phyloP scores from a whole-genome alignment of 2,329 filamentous ascomycete genomes.

The Rasamsonia emersonii region DNA sequence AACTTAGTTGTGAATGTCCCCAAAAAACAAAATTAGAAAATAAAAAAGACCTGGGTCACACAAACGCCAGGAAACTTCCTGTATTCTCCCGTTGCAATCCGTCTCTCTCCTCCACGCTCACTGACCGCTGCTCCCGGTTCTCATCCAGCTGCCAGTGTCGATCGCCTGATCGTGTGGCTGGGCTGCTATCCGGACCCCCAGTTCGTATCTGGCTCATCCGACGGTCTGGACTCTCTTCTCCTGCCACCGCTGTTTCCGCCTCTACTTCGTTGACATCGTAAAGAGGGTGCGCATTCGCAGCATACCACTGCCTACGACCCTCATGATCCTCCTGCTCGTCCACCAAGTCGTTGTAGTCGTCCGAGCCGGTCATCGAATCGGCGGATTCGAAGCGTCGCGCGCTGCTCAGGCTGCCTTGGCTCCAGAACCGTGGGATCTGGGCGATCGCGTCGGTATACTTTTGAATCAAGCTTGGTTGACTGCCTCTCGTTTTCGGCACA shows the following conservation, averaged over 20 bases:
- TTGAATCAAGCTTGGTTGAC: conserved; percentile 28
- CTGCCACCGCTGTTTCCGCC: conserved; percentile 1
- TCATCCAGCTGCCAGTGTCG: conserved; percentile 12
- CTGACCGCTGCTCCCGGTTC: conserved; percentile 10
- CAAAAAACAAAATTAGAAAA: too few relatives aligned
- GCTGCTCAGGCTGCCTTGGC: conserved; percentile 24
- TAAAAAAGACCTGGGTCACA: too few relatives aligned
- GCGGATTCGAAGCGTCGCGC: conserved; percentile 16
- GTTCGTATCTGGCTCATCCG: conserved; percentile 16
- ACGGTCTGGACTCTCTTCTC: conserved; percentile 8
- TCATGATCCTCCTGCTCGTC: conserved; percentile 12
- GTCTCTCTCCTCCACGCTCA: conserved; percentile 12
- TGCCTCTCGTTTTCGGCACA: conserved; percentile 17
- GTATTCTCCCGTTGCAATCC: conserved; percentile 13
- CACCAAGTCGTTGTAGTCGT: conserved; percentile 15
- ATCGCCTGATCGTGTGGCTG: conserved; percentile 7
- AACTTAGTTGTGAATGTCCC: too few relatives aligned
- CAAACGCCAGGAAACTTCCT: too few relatives aligned
- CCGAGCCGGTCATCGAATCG: conserved; percentile 9
- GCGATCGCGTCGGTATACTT: conserved; percentile 29
- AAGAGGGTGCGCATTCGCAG: conserved; percentile 11
- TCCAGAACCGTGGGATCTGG: conserved; percentile 29
- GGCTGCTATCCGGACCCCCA: conserved; percentile 13
- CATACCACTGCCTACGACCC: conserved; percentile 16
- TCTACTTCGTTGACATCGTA: conserved; percentile 4